Base-by-base conservation (phyloP, 2,329 filamentous ascomycete genomes). In the Fusarium robinianum region DNA sequence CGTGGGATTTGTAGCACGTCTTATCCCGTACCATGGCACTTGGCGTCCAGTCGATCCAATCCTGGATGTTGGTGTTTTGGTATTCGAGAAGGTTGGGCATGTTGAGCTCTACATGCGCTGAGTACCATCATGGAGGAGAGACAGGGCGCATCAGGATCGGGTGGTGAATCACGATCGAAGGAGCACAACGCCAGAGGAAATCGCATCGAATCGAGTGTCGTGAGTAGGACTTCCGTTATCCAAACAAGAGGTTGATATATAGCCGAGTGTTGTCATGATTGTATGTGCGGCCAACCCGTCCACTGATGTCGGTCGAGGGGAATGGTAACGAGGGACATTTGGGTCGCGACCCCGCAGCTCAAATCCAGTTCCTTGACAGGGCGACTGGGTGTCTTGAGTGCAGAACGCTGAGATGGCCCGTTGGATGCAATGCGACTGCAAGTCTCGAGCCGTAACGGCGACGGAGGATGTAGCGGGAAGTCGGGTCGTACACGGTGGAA, bases 401-500 rank as follows among this genome's bases (percentile, higher is more conserved):
- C n/a, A 14, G 27, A 19, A 38, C 32, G 18, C 25, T 19, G 32
- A 33, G 15, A 32, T 27, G 17, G 33, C 36, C n/a, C n/a, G n/a
- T n/a, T n/a, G n/a, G 24, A 49, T 42, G 46, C 27, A 40, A 44
- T 24, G 42, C 15, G 15, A 15, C 25, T 34, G 47, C 25, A 34
- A 21, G 29, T 19, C 11, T 26, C 29, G 27, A 33, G 12, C 40
- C 41, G 33, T 57, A 45, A 21, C 17, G 12, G 10, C n/a, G 8
- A 22, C 37, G 41, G 49, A 26, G 12, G 26, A 34, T 42, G 37
- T 35, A 39, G 46, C 51, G 47, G 26, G 22, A 33, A 37, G 14
- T 55, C 58, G 49, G 51, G 58, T 61, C 51, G 56, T 49, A 61
- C 58, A 60, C 51, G 49, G 47, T 49, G 25, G 30, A 31, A 32